phyloP scores from a whole-genome alignment of 768 basidiomycete species.

The Xerocomus spinulosus region DNA sequence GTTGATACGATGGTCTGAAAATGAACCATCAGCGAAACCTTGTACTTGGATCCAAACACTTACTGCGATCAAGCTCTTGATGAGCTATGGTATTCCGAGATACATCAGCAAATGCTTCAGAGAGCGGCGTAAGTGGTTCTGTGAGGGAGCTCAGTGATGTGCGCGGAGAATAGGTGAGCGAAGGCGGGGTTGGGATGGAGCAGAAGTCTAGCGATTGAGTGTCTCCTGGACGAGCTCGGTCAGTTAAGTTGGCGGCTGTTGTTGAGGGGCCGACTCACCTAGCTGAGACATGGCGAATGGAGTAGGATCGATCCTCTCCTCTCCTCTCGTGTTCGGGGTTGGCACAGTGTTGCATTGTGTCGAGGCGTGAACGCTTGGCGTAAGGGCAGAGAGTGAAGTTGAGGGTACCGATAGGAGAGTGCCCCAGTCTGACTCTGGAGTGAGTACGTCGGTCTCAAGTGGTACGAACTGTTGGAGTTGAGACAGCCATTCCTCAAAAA shows the following conservation, averaged over 20 bases:
- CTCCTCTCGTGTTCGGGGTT: slow-evolving; percentile 2
- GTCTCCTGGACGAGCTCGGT: neutral
- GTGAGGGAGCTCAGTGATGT: slow-evolving; percentile 31
- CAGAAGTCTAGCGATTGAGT: slow-evolving; percentile 3
- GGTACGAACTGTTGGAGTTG: slow-evolving; percentile 45
- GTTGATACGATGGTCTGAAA: slow-evolving; percentile 4
- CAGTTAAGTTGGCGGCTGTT: neutral
- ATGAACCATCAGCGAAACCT: slow-evolving; percentile 3
- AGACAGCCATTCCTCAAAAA: slow-evolving; percentile 49
- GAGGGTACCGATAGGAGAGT: neutral
- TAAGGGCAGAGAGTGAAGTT: neutral
- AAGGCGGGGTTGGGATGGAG: slow-evolving; percentile 12
- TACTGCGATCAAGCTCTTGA: slow-evolving; percentile 10
- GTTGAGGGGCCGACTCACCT: neutral
- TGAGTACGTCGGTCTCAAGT: slow-evolving; percentile 4
- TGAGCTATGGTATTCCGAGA: neutral
- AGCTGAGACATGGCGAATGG: slow-evolving; percentile 29
- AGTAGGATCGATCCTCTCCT: slow-evolving; percentile 31
- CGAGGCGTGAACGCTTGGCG: neutral
- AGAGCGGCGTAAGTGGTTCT: slow-evolving; percentile 24
- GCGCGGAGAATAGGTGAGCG: slow-evolving; percentile 26
- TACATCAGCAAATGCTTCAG: slow-evolving; percentile 13
- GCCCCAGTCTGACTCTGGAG: slow-evolving; percentile 10
- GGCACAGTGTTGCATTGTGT: neutral
- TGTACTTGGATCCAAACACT: neutral